phyloP scores from a whole-genome alignment of 345 rosid genomes.

The Camelina sativa region DNA sequence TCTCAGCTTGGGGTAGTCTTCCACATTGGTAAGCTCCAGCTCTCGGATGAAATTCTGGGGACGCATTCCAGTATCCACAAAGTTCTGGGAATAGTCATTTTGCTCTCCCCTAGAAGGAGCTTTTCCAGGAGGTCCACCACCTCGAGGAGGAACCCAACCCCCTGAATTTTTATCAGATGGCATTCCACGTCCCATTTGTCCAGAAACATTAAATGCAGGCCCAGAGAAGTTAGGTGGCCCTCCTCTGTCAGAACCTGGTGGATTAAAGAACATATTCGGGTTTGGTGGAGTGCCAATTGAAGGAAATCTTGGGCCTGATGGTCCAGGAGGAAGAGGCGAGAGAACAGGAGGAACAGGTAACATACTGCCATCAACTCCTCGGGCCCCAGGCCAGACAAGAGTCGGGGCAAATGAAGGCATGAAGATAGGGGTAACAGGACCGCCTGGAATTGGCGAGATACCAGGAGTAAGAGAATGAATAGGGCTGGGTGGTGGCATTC shows the following conservation, averaged over 20 bases:
- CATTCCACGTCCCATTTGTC: constrained; percentile 73
- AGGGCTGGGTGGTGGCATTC: constrained; percentile 94
- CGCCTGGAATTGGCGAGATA: constrained; percentile 87
- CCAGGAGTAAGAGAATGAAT: constrained; percentile 79
- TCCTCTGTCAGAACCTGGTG: constrained; percentile 85
- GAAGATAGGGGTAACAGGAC: constrained; percentile 78
- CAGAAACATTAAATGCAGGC: constrained; percentile 65
- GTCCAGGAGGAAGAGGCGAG: constrained; percentile 85
- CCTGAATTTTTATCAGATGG: constrained; percentile 70
- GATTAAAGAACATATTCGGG: constrained; percentile 77
- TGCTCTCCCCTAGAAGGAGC: constrained; percentile 99
- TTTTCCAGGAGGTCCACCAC: constrained; percentile 76
- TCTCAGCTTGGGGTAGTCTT: constrained; percentile 97
- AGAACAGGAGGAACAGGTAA: constrained; percentile 82
- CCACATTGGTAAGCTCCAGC: constrained; percentile 96
- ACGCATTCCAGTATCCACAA: constrained; percentile 98
- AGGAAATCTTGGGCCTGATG: constrained; percentile 81
- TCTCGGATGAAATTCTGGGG: constrained; percentile 98
- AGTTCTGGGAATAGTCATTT: constrained; percentile 98
- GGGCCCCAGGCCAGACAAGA: constrained; percentile 88
- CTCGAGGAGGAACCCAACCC: constrained; percentile 87
- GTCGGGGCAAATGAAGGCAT: constrained; percentile 82
- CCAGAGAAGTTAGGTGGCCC: constrained; percentile 64
- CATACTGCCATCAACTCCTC: constrained; percentile 90
- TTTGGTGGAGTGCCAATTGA: constrained; percentile 70